Evolutionary conservation across 148 eudicot species (phyloP).

Genomic region (Tetragonia tetragonoides): DNA sequence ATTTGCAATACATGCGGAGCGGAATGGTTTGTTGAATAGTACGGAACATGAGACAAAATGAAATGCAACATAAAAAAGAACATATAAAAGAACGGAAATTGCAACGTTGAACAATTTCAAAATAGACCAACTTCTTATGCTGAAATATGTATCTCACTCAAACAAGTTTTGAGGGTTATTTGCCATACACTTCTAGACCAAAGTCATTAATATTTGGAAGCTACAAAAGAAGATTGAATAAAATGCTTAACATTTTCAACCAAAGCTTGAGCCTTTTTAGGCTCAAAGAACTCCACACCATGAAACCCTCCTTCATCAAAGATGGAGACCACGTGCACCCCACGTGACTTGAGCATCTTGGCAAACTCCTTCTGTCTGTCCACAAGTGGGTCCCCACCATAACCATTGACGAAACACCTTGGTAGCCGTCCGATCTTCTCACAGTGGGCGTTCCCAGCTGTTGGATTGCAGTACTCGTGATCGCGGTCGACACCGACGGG

Average conservation of each 20-base stretch:
- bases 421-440: slow-evolving; percentile 69
- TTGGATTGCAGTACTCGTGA: slow-evolving; percentile 62
- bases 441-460: slow-evolving; percentile 4
- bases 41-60: too few relatives aligned
- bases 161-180: too few relatives aligned
- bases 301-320: slow-evolving; percentile 64
- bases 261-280: slow-evolving; percentile 40
- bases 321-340: slow-evolving; percentile 47
- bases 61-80: too few relatives aligned
- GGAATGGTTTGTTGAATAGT: too few relatives aligned
- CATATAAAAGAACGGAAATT: too few relatives aligned
- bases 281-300: slow-evolving; percentile 62
- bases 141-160: too few relatives aligned
- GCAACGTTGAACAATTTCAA: too few relatives aligned
- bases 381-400: slow-evolving; percentile 65
- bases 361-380: slow-evolving; percentile 70
- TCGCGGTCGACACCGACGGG: slow-evolving; percentile 57
- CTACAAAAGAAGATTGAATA: slow-evolving; percentile 17
- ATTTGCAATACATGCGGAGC: too few relatives aligned
- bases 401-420: slow-evolving; percentile 54
- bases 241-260: slow-evolving; percentile 45
- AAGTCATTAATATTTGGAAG: too few relatives aligned
- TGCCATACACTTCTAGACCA: too few relatives aligned
- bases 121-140: too few relatives aligned
- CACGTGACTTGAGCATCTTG: slow-evolving; percentile 53